phyloP scores from a whole-genome alignment of 164 flowering plant genomes.

The Aristolochia californica region DNA sequence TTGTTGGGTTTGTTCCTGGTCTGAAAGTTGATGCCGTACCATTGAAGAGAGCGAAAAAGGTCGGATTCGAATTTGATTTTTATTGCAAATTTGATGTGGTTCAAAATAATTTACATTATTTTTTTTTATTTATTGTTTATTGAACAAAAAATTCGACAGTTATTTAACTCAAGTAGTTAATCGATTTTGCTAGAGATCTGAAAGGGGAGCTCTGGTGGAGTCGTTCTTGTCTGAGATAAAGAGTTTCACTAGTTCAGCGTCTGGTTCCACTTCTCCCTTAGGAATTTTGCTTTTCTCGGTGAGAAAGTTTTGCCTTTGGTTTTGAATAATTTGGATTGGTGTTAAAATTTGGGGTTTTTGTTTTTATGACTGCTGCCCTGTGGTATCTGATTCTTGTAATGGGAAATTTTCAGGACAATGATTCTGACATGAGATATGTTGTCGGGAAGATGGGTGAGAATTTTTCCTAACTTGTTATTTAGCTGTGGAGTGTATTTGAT shows the following conservation, averaged over 20 bases:
- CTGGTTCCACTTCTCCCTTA: constrained; percentile 36
- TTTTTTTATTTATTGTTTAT: background rate
- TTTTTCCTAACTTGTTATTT: background rate
- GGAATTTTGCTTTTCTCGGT: constrained; percentile 62
- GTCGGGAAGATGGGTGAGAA: constrained; percentile 50
- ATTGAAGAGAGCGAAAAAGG: constrained; percentile 15
- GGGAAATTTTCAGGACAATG: constrained; percentile 22
- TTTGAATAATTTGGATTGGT: too few relatives aligned
- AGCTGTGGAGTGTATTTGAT: background rate
- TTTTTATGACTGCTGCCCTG: background rate
- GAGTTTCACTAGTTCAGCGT: constrained; percentile 31
- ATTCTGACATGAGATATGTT: constrained; percentile 30
- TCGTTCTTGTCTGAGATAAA: constrained; percentile 45
- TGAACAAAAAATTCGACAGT: background rate
- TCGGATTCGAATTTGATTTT: constrained; percentile 6
- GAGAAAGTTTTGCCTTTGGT: background rate
- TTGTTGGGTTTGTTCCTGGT: constrained; percentile 64
- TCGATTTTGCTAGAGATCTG: constrained; percentile 15
- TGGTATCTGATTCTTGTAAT: background rate
- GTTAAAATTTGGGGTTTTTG: background rate
- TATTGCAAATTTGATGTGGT: background rate
- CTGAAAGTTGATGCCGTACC: constrained; percentile 47
- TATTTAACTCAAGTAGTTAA: constrained; percentile 3
- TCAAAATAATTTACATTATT: background rate
- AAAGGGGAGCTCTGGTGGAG: constrained; percentile 16